Evolutionary conservation across 805 yeast species (phyloP).

Genomic region (Candida easanensis): DNA sequence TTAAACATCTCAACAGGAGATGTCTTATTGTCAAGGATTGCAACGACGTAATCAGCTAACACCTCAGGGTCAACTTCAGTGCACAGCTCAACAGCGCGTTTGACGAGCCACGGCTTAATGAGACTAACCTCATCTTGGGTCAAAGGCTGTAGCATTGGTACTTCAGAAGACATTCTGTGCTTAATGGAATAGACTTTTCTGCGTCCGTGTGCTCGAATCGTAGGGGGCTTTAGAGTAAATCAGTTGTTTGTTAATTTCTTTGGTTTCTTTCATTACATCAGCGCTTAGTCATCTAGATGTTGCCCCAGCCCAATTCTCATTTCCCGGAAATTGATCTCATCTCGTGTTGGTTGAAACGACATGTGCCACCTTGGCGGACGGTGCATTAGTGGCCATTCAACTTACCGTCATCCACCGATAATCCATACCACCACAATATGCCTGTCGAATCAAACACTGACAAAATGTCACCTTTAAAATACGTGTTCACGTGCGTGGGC

Average conservation of each 20-base stretch:
- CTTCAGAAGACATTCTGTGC: not conserved
- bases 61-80: slow-evolving; percentile 42
- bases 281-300: too few species aligned
- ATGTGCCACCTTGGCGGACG: not conserved
- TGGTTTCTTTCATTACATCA: too few species aligned
- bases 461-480: slow-evolving; percentile 1
- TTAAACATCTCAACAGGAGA: slow-evolving; percentile 32
- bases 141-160: not conserved
- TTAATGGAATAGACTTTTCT: too few species aligned
- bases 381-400: too few species aligned
- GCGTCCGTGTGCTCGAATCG: too few species aligned
- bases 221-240: too few species aligned
- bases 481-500: slow-evolving; percentile 30
- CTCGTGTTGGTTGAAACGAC: not conserved
- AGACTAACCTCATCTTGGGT: slow-evolving; percentile 11
- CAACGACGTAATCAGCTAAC: slow-evolving; percentile 42
- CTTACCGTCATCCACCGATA: slow-evolving; percentile 7
- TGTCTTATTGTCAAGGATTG: slow-evolving; percentile 37
- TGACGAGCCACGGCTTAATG: slow-evolving; percentile 30
- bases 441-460: not conserved
- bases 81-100: slow-evolving; percentile 16
- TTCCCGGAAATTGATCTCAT: not conserved
- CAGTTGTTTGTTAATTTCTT: too few species aligned
- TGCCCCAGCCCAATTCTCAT: too few species aligned
- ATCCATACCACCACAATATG: not conserved